phyloP scores from a whole-genome alignment of 1,284 basidiomycete genomes.

The Leccinum angustisporum region DNA sequence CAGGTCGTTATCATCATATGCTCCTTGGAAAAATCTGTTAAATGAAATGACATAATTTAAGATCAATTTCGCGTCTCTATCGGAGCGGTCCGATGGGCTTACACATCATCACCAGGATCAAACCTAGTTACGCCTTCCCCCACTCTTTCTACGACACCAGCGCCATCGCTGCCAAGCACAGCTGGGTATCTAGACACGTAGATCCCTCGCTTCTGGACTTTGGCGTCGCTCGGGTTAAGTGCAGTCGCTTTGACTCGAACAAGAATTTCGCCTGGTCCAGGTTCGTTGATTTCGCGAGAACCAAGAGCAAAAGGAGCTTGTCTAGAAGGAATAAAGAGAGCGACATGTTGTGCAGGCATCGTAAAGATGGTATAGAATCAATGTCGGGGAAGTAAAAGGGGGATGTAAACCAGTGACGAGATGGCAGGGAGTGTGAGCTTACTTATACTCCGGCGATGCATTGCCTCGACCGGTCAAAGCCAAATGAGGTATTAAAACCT shows the following conservation, averaged over 20 bases:
- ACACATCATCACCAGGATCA: constrained; percentile 60
- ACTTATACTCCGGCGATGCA: constrained; percentile 31
- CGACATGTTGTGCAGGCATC: constrained; percentile 29
- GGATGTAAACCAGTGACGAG: constrained; percentile 18
- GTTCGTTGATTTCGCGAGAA: constrained; percentile 37
- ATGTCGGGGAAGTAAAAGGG: constrained; percentile 11
- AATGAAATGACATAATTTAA: constrained; percentile 16
- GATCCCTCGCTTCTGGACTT: constrained; percentile 35
- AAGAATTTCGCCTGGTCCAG: constrained; percentile 42
- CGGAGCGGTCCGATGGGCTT: constrained; percentile 20
- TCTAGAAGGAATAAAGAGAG: constrained; percentile 33
- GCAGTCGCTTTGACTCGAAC: constrained; percentile 42
- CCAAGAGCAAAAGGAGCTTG: constrained; percentile 31
- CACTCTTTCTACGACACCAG: constrained; percentile 54
- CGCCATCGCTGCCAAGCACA: constrained; percentile 56
- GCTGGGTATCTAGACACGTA: constrained; percentile 41
- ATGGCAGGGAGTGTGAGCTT: constrained; percentile 23
- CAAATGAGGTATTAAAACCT: constrained; percentile 34
- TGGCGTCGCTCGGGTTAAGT: constrained; percentile 44
- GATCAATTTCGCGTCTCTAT: constrained; percentile 18
- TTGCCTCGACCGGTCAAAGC: constrained; percentile 31
- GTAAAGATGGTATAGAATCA: constrained; percentile 7
- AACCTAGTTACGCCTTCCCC: constrained; percentile 52
- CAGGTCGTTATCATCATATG: constrained; percentile 36
- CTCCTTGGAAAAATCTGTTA: constrained; percentile 43